Evolutionary conservation across 768 basidiomycete genomes (phyloP).

Genomic region (Phanerochaete sordida): DNA sequence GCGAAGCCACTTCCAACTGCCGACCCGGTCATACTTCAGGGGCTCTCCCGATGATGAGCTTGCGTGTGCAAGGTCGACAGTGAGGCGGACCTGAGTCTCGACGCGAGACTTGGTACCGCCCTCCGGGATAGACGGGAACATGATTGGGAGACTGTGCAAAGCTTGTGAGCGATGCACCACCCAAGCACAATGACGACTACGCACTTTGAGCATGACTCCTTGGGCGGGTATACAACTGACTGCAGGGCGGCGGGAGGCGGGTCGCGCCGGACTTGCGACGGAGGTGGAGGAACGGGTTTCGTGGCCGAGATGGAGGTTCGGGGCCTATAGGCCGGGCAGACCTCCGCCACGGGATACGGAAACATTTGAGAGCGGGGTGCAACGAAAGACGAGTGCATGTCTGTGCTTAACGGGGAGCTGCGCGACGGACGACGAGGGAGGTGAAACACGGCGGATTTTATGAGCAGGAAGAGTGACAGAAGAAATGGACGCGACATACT

Average conservation of each 20-base stretch:
- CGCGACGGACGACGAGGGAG: background rate
- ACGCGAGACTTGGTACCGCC: conserved; percentile 87
- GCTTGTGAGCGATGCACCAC: background rate
- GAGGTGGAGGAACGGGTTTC: conserved; percentile 67
- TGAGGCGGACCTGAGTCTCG: conserved; percentile 91
- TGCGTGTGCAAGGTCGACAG: conserved; percentile 72
- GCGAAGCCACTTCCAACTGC: conserved; percentile 88
- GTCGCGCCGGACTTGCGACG: conserved; percentile 54
- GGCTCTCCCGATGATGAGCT: conserved; percentile 57
- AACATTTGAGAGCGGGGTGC: background rate
- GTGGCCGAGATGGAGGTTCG: conserved; percentile 42
- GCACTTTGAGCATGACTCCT: conserved; percentile 75
- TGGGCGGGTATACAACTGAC: conserved; percentile 66
- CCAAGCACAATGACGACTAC: conserved; percentile 23
- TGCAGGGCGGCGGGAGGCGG: conserved; percentile 41
- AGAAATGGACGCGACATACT: conserved; percentile 42
- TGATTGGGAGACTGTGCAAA: conserved; percentile 62
- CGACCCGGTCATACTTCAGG: conserved; percentile 71
- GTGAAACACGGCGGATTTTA: conserved; percentile 2
- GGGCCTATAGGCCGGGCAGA: conserved; percentile 19
- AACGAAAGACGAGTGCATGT: conserved; percentile 2
- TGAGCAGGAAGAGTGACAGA: conserved; percentile 8
- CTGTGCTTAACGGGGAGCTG: conserved; percentile 5
- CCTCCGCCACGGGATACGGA: background rate
- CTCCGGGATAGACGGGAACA: conserved; percentile 81